These are phyloP conservation scores for Cutaneotrichosporon mucoides DNA, from an alignment of 1,284 basidiomycete genomes.

Conservation along the genomic window DNA sequence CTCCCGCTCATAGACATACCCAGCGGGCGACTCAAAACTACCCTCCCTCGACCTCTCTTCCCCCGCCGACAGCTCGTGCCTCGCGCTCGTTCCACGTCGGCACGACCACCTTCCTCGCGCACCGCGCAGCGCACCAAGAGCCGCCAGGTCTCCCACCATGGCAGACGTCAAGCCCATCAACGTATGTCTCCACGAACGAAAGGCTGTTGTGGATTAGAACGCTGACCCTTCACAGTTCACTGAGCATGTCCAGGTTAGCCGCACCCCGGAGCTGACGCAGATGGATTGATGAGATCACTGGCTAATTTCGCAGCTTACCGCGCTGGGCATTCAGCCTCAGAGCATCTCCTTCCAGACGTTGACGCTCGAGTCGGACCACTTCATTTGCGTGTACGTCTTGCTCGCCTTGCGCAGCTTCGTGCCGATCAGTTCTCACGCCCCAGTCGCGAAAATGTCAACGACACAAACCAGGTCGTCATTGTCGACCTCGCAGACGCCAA, in stretches of 20 bases:
- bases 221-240: constrained; percentile 41
- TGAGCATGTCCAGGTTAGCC: constrained; percentile 50
- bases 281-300: neutral
- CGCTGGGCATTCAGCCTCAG: constrained; percentile 89
- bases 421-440: neutral
- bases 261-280: neutral
- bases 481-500: constrained; percentile 93
- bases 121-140: neutral
- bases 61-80: neutral
- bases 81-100: constrained; percentile 6
- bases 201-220: neutral
- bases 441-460: constrained; percentile 50
- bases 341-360: constrained; percentile 97
- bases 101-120: neutral
- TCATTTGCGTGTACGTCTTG: constrained; percentile 65
- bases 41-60: neutral
- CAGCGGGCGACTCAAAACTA: neutral
- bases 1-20: neutral
- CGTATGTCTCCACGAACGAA: constrained; percentile 25
- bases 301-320: constrained; percentile 68
- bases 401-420: too few relatives aligned
- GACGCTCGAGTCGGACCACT: constrained; percentile 94
- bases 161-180: constrained; percentile 45
- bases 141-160: constrained; percentile 26
- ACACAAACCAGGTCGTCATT: constrained; percentile 94